These are phyloP conservation scores for Xylaria sp. DNA, from an alignment of 2,329 filamentous ascomycete genomes.

Conservation along the genomic window DNA sequence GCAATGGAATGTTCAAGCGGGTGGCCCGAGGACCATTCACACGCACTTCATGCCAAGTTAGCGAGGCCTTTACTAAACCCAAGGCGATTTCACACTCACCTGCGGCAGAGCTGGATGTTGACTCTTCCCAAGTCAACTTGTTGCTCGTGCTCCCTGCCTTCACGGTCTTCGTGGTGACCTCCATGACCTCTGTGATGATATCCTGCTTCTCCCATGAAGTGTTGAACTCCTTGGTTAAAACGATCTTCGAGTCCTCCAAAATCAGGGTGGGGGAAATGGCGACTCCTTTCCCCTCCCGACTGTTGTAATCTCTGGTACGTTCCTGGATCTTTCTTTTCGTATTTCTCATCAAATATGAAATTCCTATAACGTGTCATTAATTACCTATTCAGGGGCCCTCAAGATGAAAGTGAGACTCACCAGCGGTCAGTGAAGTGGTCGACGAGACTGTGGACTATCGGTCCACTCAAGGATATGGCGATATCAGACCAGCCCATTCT, in stretches of 20 bases:
- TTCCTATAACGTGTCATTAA: constrained; percentile 63
- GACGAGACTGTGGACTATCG: constrained; percentile 78
- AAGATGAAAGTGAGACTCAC: constrained; percentile 53
- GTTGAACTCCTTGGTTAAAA: constrained; percentile 55
- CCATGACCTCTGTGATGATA: constrained; percentile 32
- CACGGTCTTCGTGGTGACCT: constrained; percentile 19
- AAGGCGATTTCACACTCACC: constrained; percentile 49
- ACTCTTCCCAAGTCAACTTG: constrained; percentile 47
- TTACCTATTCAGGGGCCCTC: not conserved
- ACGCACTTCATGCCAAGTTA: constrained; percentile 52
- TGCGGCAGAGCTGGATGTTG: constrained; percentile 63
- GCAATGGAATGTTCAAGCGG: constrained; percentile 79
- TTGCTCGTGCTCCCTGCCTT: constrained; percentile 30
- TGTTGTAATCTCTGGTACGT: constrained; percentile 58
- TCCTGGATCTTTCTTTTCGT: constrained; percentile 63
- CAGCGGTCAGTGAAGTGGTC: constrained; percentile 87
- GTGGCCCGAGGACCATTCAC: constrained; percentile 64
- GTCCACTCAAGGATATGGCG: constrained; percentile 78
- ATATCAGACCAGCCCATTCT: constrained; percentile 96
- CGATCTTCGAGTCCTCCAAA: constrained; percentile 59
- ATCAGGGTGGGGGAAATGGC: constrained; percentile 28
- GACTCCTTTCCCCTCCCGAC: constrained; percentile 36
- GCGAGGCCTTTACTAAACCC: not conserved
- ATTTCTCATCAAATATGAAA: constrained; percentile 88
- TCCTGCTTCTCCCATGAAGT: constrained; percentile 53